Evolutionary conservation across 2,329 filamentous ascomycete genomes (phyloP), one percentile per base, ranked within the genome.

Genomic region (Hymenoscyphus repandus): DNA sequence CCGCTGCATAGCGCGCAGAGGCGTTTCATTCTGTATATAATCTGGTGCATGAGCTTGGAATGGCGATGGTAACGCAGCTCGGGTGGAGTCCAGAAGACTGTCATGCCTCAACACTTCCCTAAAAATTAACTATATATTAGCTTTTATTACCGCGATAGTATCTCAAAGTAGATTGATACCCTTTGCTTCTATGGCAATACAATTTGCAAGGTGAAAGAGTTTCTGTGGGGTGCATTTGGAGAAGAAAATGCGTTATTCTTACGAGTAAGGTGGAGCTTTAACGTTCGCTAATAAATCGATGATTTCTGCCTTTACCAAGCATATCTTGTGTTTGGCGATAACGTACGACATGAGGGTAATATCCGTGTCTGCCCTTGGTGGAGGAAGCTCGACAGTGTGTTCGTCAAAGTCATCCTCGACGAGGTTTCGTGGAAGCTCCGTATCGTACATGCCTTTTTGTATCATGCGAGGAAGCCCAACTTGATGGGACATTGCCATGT

Each of bases 401-500:
- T 80, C 75, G 54, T 74, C 72, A 56, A 87, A 83, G 61, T 87
- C 83, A 20, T 79, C 75, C 62, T 87, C 83, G 40, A 79, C 72
- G 32, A 86, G 64, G 62, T 86, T 86, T 31, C 73, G 72, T 12
- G 83, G 82, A 18, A 82, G 64, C 1, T 72, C 68, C 0, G 80
- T 83, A 59, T 87, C 83, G 39, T 74, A 77, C 53, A 86, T 82
- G 31, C 80, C 75, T 20, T 75, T 73, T 53, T 80, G 74, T 43
- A 86, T 73, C 78, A 86, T 82, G 59, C 76, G 76, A 1, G 84
- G 83, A 46, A 87, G 70, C 1, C 83, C 83, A 53, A 85, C 73
- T 61, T 86, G 82, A 60, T 83, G 84, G 1, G 80, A 78, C 20
- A 84, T 80, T 3, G 86, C 64, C 2, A 82, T 65, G 62, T 87